Conservation (phyloP, 768 basidiomycete species). For the Tremella fuciformis region DNA sequence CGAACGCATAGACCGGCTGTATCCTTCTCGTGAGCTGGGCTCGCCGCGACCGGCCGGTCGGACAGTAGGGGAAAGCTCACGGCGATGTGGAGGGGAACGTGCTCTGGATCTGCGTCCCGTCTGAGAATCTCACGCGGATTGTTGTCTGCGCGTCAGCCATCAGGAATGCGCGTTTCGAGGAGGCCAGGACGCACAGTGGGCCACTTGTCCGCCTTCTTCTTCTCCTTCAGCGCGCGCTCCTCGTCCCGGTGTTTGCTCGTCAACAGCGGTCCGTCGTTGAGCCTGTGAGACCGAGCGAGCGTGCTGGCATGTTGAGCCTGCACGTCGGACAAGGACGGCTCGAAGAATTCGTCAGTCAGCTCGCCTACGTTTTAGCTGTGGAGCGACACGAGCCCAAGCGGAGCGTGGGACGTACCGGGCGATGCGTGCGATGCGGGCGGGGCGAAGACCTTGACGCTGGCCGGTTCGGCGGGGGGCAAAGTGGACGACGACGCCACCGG, state of each 20-base stretch:
- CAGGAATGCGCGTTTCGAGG: not conserved
- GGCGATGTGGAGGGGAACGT: slow-evolving; percentile 44
- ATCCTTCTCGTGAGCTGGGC: slow-evolving; percentile 35
- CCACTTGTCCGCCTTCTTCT: slow-evolving; percentile 45
- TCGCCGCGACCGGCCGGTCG: too few relatives aligned
- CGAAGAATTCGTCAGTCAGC: slow-evolving; percentile 42
- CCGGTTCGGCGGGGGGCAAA: too few relatives aligned
- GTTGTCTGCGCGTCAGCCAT: slow-evolving; percentile 31
- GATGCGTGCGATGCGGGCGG: too few relatives aligned
- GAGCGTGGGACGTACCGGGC: too few relatives aligned
- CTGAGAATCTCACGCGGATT: slow-evolving; percentile 47
- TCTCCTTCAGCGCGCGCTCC: slow-evolving; percentile 36
- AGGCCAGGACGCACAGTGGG: slow-evolving; percentile 33
- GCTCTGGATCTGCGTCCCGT: slow-evolving; percentile 49
- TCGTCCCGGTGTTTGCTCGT: slow-evolving; percentile 44
- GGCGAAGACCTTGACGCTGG: too few relatives aligned
- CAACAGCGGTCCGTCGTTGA: slow-evolving; percentile 47
- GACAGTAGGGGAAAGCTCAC: too few relatives aligned
- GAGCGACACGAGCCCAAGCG: too few relatives aligned
- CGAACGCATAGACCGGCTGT: slow-evolving; percentile 49
- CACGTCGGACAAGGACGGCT: slow-evolving; percentile 43
- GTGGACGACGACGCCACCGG: too few relatives aligned
- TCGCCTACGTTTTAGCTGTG: slow-evolving; percentile 9
- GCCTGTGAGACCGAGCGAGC: slow-evolving; percentile 32
- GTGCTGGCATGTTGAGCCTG: slow-evolving; percentile 42